Percentiles rank a stretch among this genome's conserved stretches.
phyloP scores from a whole-genome alignment of 78 protist species.

The Speleostelium caveatum region DNA sequence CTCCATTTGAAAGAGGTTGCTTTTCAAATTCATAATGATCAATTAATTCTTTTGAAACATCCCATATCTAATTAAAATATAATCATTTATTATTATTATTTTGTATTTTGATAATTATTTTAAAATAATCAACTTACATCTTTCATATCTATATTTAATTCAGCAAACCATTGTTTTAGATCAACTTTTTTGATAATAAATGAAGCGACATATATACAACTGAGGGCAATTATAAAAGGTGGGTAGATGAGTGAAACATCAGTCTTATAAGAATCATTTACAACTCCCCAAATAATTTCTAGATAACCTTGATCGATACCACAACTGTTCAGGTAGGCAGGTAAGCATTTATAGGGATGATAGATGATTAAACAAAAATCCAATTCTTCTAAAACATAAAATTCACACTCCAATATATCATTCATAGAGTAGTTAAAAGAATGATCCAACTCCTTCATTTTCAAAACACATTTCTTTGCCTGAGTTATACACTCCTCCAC shows the following conservation, averaged over 20 bases:
- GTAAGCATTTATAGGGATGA: slow-evolving; percentile 78
- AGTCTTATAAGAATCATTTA: slow-evolving; percentile 83
- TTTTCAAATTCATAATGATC: slow-evolving; percentile 75
- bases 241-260: slow-evolving; percentile 74
- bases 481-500: slow-evolving; percentile 82
- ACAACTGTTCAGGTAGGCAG: slow-evolving; percentile 40
- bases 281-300: slow-evolving; percentile 68
- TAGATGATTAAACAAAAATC: slow-evolving; percentile 60
- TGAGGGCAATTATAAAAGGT: slow-evolving; percentile 78
- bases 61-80: slow-evolving; percentile 64
- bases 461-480: slow-evolving; percentile 61
- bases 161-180: slow-evolving; percentile 74
- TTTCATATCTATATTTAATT: slow-evolving; percentile 80
- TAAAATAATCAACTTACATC: slow-evolving; percentile 25
- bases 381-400: slow-evolving; percentile 75
- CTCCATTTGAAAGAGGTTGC: neutral
- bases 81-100: neutral
- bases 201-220: slow-evolving; percentile 68
- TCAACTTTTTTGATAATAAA: slow-evolving; percentile 37
- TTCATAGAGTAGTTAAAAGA: slow-evolving; percentile 60
- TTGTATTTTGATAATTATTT: neutral
- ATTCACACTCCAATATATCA: slow-evolving; percentile 82
- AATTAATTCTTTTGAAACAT: slow-evolving; percentile 59
- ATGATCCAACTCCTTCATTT: slow-evolving; percentile 69
- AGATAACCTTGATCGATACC: slow-evolving; percentile 43